Percentiles rank a stretch among this genome's conserved stretches.
Evolutionary conservation across 768 basidiomycete genomes (phyloP).

Genomic region (Coprinopsis strossmayeri): DNA sequence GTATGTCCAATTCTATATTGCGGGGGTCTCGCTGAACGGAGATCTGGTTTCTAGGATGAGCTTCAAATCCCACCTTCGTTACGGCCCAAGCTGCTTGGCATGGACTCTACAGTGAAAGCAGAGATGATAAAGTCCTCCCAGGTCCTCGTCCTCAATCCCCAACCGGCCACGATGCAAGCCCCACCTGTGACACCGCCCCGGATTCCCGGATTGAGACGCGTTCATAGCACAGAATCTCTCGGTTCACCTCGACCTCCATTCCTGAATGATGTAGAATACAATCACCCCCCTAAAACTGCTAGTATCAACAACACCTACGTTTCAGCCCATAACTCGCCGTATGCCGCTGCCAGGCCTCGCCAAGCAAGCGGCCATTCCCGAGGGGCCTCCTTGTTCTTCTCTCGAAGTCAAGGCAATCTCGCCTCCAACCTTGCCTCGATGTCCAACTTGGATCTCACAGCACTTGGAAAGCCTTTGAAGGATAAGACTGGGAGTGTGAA

Average conservation of each 20-base stretch:
- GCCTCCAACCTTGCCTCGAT: conserved; percentile 22
- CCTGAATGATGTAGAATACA: conserved; percentile 29
- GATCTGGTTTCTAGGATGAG: conserved; percentile 53
- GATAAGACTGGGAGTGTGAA: conserved; percentile 45
- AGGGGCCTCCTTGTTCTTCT: conserved; percentile 53
- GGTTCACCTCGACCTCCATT: conserved; percentile 43
- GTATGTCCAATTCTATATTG: conserved; percentile 33
- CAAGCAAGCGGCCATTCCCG: conserved; percentile 44
- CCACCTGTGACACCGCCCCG: conserved; percentile 42
- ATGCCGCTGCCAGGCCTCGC: conserved; percentile 27
- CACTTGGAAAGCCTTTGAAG: conserved; percentile 33
- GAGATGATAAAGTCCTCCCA: conserved; percentile 88
- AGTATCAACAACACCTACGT: conserved; percentile 28
- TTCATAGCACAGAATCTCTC: conserved; percentile 69
- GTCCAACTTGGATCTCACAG: conserved; percentile 37
- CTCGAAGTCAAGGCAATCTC: conserved; percentile 45
- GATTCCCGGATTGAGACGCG: conserved; percentile 47
- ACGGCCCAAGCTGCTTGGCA: conserved; percentile 70
- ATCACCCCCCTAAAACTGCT: conserved; percentile 29
- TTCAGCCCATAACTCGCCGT: conserved; percentile 34
- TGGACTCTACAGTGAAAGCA: conserved; percentile 84
- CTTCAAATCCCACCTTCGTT: conserved; percentile 79
- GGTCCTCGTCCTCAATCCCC: conserved; percentile 41
- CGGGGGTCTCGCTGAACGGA: neutral
- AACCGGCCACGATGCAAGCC: conserved; percentile 18